These are phyloP conservation scores for Bacidia gigantensis DNA, from an alignment of 495 filamentous ascomycete species.

Conservation along the genomic window DNA sequence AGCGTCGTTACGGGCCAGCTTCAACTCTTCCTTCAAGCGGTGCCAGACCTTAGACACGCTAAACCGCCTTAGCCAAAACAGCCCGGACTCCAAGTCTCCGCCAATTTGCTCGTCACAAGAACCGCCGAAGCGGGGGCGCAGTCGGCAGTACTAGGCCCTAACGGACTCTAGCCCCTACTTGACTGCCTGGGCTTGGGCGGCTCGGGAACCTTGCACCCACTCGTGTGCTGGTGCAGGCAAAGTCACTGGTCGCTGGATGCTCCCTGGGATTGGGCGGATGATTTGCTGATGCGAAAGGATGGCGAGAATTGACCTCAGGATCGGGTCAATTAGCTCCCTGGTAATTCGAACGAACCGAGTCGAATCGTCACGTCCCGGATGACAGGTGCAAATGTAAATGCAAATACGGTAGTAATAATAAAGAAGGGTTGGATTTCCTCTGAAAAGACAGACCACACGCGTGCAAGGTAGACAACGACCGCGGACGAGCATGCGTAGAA, in stretches of 20 bases:
- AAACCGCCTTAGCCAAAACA: not conserved
- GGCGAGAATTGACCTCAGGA: not conserved
- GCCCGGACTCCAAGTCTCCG: too few species aligned
- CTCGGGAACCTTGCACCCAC: not conserved
- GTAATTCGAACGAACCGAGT: not conserved
- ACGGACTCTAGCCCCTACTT: not conserved
- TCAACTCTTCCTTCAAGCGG: not conserved
- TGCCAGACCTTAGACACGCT: not conserved
- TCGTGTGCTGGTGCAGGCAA: too few species aligned
- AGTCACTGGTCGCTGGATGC: not conserved
- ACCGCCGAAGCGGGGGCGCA: constrained; percentile 7
- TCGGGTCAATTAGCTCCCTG: not conserved
- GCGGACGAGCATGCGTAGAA: not conserved
- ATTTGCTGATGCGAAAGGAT: not conserved
- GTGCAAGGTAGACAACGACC: too few species aligned
- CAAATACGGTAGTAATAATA: too few species aligned
- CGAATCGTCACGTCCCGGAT: not conserved
- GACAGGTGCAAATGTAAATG: too few species aligned
- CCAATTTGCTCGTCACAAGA: constrained; percentile 3
- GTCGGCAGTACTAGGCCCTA: not conserved
- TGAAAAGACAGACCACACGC: too few species aligned
- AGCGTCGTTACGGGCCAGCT: not conserved
- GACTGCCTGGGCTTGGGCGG: not conserved
- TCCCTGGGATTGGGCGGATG: not conserved
- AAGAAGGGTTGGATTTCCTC: too few species aligned